Conservation (phyloP, 192 early-diverging fungal species). For the Paraglomus occultum region DNA sequence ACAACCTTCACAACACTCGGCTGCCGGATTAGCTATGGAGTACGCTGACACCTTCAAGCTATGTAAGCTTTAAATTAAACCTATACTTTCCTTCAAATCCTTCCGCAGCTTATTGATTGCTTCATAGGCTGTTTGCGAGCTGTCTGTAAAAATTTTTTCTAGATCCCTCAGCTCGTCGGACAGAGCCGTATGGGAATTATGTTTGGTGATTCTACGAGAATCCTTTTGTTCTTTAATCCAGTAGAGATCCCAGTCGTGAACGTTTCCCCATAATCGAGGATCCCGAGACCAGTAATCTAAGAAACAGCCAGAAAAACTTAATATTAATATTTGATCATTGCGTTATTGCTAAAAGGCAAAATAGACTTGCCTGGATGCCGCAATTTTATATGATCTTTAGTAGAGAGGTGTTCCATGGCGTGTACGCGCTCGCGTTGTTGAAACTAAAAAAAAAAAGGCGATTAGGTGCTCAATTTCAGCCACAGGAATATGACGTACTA, state of each 20-base stretch:
- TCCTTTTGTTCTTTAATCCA: conserved; percentile 24
- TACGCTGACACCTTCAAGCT: conserved; percentile 23
- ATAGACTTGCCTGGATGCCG: conserved; percentile 4
- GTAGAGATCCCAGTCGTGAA: conserved; percentile 26
- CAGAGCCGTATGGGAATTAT: conserved; percentile 19
- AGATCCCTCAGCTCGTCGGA: conserved; percentile 12
- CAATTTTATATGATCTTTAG: conserved; percentile 12
- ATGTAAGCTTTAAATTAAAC: conserved; percentile 9
- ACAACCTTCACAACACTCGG: conserved; percentile 25
- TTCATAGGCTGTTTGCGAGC: conserved; percentile 22
- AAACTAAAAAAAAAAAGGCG: too few relatives aligned
- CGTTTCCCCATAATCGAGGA: conserved; percentile 16
- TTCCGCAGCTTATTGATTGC: conserved; percentile 5
- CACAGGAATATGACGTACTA: too few relatives aligned
- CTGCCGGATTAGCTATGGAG: conserved; percentile 30
- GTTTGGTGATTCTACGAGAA: conserved; percentile 15
- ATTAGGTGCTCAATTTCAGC: too few relatives aligned
- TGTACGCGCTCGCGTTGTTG: too few relatives aligned
- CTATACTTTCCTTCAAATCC: conserved; percentile 26
- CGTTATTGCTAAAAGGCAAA: not conserved
- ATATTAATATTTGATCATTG: conserved; percentile 4
- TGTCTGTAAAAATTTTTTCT: conserved; percentile 14
- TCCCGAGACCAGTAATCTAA: conserved; percentile 30
- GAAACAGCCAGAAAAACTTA: conserved; percentile 2
- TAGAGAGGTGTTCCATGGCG: conserved; percentile 10